A percentile compares a stretch with the other conserved stretches of the same genome.
Conservation (phyloP, 331 rosid genomes). For the Dryas integrifolia region DNA sequence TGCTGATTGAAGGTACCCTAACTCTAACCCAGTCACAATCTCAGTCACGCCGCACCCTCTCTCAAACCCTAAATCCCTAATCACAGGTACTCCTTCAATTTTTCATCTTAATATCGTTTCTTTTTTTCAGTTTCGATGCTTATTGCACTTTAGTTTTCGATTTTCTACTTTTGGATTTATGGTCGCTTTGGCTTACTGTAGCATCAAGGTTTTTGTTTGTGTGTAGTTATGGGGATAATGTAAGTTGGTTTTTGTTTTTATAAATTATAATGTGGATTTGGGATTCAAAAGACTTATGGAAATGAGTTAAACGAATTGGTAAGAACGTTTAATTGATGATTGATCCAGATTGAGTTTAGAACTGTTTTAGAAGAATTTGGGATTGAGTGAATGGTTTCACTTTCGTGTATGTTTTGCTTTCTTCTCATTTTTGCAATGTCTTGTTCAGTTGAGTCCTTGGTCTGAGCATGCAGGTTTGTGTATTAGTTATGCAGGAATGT, state of each 20-base stretch:
- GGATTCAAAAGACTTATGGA: neutral
- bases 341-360: neutral
- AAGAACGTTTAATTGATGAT: neutral
- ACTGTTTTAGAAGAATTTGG: neutral
- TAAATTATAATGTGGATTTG: neutral
- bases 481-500: neutral
- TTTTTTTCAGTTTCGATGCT: too few relatives aligned
- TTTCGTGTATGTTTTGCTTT: neutral
- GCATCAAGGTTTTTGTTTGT: neutral
- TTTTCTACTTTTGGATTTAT: too few relatives aligned
- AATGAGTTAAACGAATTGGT: neutral
- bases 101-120: too few relatives aligned
- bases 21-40: too few relatives aligned
- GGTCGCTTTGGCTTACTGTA: too few relatives aligned
- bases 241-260: too few relatives aligned
- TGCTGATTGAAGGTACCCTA: too few relatives aligned
- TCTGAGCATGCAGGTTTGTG: neutral
- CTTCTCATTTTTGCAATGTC: neutral
- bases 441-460: neutral
- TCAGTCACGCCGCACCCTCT: too few relatives aligned
- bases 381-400: slow-evolving; percentile 1
- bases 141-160: too few relatives aligned
- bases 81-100: too few relatives aligned
- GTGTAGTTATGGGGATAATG: neutral
- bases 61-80: too few relatives aligned